A percentile compares a stretch with the other conserved stretches of the same genome.
phyloP scores from a whole-genome alignment of 2,329 filamentous ascomycete genomes.

The Calonectria henricotiae region DNA sequence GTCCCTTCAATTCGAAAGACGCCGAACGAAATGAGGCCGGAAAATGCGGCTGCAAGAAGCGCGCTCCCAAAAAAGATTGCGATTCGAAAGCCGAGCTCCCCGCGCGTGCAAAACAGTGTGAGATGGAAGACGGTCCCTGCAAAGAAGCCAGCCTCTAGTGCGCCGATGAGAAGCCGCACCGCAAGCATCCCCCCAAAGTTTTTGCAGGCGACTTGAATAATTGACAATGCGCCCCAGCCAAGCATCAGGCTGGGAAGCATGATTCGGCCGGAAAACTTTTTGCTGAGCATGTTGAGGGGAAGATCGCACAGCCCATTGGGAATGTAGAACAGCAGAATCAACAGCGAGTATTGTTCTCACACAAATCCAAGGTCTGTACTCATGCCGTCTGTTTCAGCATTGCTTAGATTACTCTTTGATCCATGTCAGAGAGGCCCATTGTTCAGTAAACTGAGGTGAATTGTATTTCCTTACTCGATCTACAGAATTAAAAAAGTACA shows the following conservation, averaged over 20 bases:
- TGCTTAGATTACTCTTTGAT: slow-evolving; percentile 63
- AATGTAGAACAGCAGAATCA: slow-evolving; percentile 68
- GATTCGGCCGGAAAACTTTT: slow-evolving; percentile 59
- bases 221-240: slow-evolving; percentile 63
- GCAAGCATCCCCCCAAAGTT: slow-evolving; percentile 65
- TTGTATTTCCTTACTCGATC: slow-evolving; percentile 36
- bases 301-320: slow-evolving; percentile 67
- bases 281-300: slow-evolving; percentile 66
- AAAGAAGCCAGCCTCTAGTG: slow-evolving; percentile 67
- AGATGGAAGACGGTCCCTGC: slow-evolving; percentile 65
- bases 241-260: slow-evolving; percentile 61
- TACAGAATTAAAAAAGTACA: slow-evolving; percentile 52
- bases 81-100: slow-evolving; percentile 74
- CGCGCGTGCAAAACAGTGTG: slow-evolving; percentile 72
- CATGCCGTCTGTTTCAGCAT: slow-evolving; percentile 67
- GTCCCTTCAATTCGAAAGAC: slow-evolving; percentile 72
- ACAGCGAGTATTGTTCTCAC: slow-evolving; percentile 62
- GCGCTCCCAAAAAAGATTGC: slow-evolving; percentile 73
- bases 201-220: slow-evolving; percentile 63
- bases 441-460: neutral
- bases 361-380: slow-evolving; percentile 60
- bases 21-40: slow-evolving; percentile 73
- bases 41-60: slow-evolving; percentile 78
- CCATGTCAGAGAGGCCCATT: neutral
- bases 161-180: slow-evolving; percentile 61